Conservation (phyloP, 352 stramenopile species). For the Pythium guiyangense region DNA sequence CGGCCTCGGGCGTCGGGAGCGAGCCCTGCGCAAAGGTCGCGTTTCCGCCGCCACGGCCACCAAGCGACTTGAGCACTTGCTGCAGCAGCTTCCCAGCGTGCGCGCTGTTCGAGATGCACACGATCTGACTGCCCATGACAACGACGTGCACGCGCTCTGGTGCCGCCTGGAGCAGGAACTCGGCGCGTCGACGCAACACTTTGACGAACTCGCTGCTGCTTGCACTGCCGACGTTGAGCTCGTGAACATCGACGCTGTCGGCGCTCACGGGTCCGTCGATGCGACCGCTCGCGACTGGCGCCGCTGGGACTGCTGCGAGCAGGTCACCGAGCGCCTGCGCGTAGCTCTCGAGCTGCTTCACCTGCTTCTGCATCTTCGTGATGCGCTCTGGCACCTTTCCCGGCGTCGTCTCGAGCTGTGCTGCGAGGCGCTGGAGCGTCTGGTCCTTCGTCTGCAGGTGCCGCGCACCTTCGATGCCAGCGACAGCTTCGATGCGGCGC, state of each 20-base stretch:
- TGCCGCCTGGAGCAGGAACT: conserved; percentile 37
- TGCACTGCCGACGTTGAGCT: conserved; percentile 1
- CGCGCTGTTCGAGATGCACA: conserved; percentile 32
- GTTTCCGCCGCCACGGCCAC: conserved; percentile 57
- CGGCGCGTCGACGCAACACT: conserved; percentile 54
- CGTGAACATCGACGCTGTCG: conserved; percentile 29
- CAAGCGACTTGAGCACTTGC: conserved; percentile 40
- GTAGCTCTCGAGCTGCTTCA: conserved; percentile 54
- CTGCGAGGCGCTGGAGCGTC: conserved; percentile 32
- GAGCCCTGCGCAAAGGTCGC: conserved; percentile 60
- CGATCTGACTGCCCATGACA: conserved; percentile 40
- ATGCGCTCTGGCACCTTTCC: conserved; percentile 62
- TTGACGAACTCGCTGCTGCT: conserved; percentile 34
- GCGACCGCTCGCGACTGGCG: conserved; percentile 23
- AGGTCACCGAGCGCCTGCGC: conserved; percentile 46
- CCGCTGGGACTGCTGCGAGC: conserved; percentile 35
- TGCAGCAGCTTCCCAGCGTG: conserved; percentile 63
- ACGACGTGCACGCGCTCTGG: conserved; percentile 41
- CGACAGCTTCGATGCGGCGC: conserved; percentile 64
- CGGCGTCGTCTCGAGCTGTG: conserved; percentile 60
- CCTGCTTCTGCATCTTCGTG: conserved; percentile 63
- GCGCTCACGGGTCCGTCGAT: conserved; percentile 13
- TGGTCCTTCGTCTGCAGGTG: conserved; percentile 62
- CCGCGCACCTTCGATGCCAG: conserved; percentile 41
- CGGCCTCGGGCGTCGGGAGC: conserved; percentile 12